A percentile compares a stretch with the other conserved stretches of the same genome.
phyloP scores from a whole-genome alignment of 2,329 filamentous ascomycete species.

The Diaporthe nobilis region DNA sequence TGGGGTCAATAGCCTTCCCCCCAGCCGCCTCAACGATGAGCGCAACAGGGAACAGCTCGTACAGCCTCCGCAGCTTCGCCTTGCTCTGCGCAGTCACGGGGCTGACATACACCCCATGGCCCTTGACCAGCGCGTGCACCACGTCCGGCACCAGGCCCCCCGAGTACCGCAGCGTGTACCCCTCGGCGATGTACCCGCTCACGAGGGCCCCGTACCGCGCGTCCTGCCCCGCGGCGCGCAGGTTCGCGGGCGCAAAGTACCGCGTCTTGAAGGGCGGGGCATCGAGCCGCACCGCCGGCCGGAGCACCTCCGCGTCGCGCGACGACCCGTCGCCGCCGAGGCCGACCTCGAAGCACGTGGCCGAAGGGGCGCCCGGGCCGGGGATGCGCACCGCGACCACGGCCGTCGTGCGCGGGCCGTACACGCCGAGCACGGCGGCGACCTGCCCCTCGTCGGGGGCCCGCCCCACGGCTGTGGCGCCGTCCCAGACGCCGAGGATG shows the following conservation, averaged over 20 bases:
- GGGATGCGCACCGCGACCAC: slow-evolving; percentile 67
- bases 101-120: slow-evolving; percentile 72
- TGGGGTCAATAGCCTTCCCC: slow-evolving; percentile 67
- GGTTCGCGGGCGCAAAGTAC: slow-evolving; percentile 75
- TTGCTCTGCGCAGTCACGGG: slow-evolving; percentile 66
- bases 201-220: slow-evolving; percentile 64
- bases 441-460: slow-evolving; percentile 57
- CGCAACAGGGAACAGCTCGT: slow-evolving; percentile 72
- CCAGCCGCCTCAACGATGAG: slow-evolving; percentile 73
- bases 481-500: slow-evolving; percentile 73
- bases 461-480: slow-evolving; percentile 59
- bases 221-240: slow-evolving; percentile 69
- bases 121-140: slow-evolving; percentile 71
- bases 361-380: slow-evolving; percentile 45
- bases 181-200: slow-evolving; percentile 62
- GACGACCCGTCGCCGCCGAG: slow-evolving; percentile 45
- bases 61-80: slow-evolving; percentile 71
- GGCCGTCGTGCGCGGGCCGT: slow-evolving; percentile 69
- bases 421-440: slow-evolving; percentile 66
- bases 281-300: slow-evolving; percentile 56
- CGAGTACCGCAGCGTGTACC: slow-evolving; percentile 72
- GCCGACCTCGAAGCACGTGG: slow-evolving; percentile 67
- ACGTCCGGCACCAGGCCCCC: slow-evolving; percentile 75
- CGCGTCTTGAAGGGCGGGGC: slow-evolving; percentile 60
- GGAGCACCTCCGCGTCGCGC: slow-evolving; percentile 56